phyloP scores from a whole-genome alignment of 1,139 yeast genomes.

The Taphrina communis region DNA sequence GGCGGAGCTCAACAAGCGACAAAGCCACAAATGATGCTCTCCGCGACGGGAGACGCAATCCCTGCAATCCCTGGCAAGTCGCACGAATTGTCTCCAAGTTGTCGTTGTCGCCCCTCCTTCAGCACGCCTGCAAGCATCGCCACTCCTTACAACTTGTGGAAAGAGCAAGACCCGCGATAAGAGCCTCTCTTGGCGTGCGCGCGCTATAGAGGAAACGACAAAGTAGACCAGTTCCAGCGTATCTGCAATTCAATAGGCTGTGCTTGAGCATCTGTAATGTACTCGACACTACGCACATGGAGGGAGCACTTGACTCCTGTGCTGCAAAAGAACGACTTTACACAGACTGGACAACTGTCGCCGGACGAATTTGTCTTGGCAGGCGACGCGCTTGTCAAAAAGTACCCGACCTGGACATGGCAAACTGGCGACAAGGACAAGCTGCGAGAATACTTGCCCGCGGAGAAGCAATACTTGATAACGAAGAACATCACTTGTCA shows the following conservation, averaged over 20 bases:
- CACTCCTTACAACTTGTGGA: too few relatives aligned
- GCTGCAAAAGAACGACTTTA: constrained; percentile 78
- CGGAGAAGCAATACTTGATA: constrained; percentile 81
- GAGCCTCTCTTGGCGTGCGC: too few relatives aligned
- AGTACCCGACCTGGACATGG: constrained; percentile 99
- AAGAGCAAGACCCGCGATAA: too few relatives aligned
- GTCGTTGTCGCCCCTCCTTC: too few relatives aligned
- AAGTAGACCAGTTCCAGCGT: not conserved
- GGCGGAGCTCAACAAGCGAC: not conserved
- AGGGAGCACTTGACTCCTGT: constrained; percentile 94
- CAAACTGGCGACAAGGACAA: constrained; percentile 46
- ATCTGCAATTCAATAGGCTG: not conserved
- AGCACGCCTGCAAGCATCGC: too few relatives aligned
- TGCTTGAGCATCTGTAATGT: constrained; percentile 7
- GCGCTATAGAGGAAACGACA: too few relatives aligned
- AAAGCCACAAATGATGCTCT: constrained; percentile 3
- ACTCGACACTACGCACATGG: constrained; percentile 51
- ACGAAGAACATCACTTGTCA: constrained; percentile 81
- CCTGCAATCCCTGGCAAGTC: not conserved
- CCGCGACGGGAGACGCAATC: not conserved
- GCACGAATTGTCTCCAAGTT: not conserved
- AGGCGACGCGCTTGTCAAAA: constrained; percentile 87
- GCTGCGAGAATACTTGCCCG: constrained; percentile 72
- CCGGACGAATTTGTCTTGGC: constrained; percentile 92
- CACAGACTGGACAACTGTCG: constrained; percentile 84